Conservation (phyloP, 164 flowering plant genomes). For the Piper longum region DNA sequence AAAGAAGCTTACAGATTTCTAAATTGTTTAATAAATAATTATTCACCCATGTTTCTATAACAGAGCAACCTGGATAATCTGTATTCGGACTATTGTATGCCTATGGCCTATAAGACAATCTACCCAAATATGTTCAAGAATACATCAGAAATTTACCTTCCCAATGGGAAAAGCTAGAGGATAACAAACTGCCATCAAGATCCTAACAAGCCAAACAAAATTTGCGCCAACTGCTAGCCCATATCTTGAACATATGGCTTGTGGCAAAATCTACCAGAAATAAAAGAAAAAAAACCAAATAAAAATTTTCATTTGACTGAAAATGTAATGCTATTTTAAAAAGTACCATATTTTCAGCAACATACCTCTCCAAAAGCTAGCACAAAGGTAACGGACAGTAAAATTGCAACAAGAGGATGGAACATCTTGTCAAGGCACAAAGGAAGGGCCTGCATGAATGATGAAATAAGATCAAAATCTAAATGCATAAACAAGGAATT, state of each 20-base stretch:
- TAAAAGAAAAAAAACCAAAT: not conserved
- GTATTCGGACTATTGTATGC: too few species aligned
- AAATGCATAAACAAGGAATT: not conserved
- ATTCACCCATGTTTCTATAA: too few species aligned
- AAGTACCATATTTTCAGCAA: not conserved
- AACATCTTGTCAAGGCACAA: conserved; percentile 76
- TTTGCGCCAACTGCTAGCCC: conserved; percentile 97
- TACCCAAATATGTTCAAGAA: too few species aligned
- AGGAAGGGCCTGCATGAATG: conserved; percentile 83
- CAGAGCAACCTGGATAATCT: too few species aligned
- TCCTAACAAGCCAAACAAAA: conserved; percentile 81
- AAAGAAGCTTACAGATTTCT: too few species aligned
- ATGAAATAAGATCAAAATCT: not conserved
- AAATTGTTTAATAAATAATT: too few species aligned
- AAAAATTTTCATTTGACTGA: too few species aligned
- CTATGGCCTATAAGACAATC: too few species aligned
- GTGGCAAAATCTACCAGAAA: conserved; percentile 71
- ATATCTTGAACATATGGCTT: conserved; percentile 89
- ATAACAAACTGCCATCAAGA: conserved; percentile 79
- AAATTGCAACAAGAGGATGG: conserved; percentile 74
- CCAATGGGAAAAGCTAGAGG: conserved; percentile 91
- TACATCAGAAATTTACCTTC: conserved; percentile 40
- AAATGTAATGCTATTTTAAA: not conserved
- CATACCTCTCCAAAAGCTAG: conserved; percentile 89
- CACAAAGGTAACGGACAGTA: conserved; percentile 94